Base-by-base conservation (phyloP, 345 rosid genomes). In the Microthlaspi erraticum region DNA sequence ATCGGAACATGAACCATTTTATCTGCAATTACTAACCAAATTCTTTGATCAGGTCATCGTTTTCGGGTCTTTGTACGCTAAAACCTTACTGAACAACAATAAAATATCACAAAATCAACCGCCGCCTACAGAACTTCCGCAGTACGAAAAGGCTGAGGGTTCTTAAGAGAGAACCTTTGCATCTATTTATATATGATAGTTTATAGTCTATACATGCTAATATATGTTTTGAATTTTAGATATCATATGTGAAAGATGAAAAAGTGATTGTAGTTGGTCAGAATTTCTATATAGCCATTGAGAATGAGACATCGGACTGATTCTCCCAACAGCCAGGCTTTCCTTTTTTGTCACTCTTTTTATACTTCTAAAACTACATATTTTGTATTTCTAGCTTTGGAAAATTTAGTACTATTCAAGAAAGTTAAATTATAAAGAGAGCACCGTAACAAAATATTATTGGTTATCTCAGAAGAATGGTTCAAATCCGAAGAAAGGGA, bases 41-140 rank as follows among this genome's bases (percentile, higher is more conserved):
- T 36, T 17, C 41, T 10, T 72, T 2, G 17, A 64, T 56, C 84
- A 93, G 98, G 83, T 82, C 56, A 82, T 91, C 36, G 97, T 93
- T 43, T 93, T 90, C 14, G 89, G 92, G 20, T 85, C 98, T 62
- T 81, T 93, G 56, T 93, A 93, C 23, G 58, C 85, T 0, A 93
- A 84, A 82, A 88, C 66, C 77, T 81, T 88, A 65, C 46, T 77
- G 61, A 86, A 74, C 68, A 80, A 81, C 29, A 75, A 57, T 60
- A 75, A n/a, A 77, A 78, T 59, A 1, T 78, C 85, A 55, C 34
- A 72, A 26, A 56, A 42, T 23, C 77, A 32, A 56, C 77, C 65
- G 13, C 44, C 42, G 6, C 43, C 77, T 1, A 83, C 71, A 75
- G 78, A 78, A 56, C 78, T 75, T 57, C 62, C 79, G 9, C 78